These are phyloP conservation scores for Elaeis guineensis DNA, from an alignment of 176 grass and related monocot genomes.

Conservation along the genomic window DNA sequence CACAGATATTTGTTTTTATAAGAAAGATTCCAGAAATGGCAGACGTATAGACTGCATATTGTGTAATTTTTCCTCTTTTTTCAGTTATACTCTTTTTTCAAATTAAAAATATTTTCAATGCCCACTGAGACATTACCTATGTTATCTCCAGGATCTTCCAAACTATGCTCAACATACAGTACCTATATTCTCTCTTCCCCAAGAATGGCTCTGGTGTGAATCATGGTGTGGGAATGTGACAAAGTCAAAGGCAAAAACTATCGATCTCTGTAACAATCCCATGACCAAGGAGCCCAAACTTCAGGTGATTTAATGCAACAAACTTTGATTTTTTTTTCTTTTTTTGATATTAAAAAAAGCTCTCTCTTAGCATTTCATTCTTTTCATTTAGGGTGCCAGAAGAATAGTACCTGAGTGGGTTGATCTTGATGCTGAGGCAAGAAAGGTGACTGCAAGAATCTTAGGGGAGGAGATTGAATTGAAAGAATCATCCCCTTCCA, in stretches of 20 bases:
- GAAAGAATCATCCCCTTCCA: not conserved
- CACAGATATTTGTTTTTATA: too few relatives aligned
- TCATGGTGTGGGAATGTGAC: constrained; percentile 98
- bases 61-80: too few relatives aligned
- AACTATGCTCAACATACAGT: constrained; percentile 98
- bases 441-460: constrained; percentile 54
- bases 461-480: constrained; percentile 40
- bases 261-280: constrained; percentile 98
- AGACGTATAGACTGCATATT: too few relatives aligned
- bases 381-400: constrained; percentile 59
- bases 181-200: constrained; percentile 96
- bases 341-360: too few relatives aligned
- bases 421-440: constrained; percentile 71
- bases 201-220: constrained; percentile 99
- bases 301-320: constrained; percentile 47
- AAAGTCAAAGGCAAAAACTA: constrained; percentile 86
- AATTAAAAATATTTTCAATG: too few relatives aligned
- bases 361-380: not conserved
- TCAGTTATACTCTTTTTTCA: too few relatives aligned
- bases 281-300: constrained; percentile 99
- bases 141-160: constrained; percentile 73
- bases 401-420: constrained; percentile 94
- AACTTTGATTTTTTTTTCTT: not conserved
- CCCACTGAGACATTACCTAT: not conserved
- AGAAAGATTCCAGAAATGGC: too few relatives aligned